Base-by-base conservation (phyloP, 2,329 filamentous ascomycete genomes). In the Coleophoma eucalyptorum region DNA sequence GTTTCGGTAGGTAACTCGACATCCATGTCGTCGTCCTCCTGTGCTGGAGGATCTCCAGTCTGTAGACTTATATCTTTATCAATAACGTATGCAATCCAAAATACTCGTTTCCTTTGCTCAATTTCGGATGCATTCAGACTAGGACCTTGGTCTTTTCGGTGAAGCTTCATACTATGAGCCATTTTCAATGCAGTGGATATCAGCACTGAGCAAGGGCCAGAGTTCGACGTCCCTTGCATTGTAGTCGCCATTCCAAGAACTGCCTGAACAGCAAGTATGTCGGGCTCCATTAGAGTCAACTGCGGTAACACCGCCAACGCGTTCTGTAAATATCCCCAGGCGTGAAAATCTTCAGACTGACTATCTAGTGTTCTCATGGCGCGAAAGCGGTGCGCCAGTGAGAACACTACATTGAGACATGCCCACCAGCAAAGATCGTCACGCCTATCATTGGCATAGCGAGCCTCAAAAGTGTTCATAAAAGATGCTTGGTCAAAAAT, bases 11-110 rank as follows among this genome's bases (percentile, higher is more conserved):
- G 55, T 37, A 56, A 35, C 16, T 55, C 51, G 31, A 55, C 50
- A 51, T 58, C 55, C 42, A 61, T 51, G 53, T 84, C 81, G 60
- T 84, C 78, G 58, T 84, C 81, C 52, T 84, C 79, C 59, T 84
- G 81, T 1, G 78, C 79, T 2, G 80, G 78, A 5, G 81, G 81
- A 4, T 81, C 72, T 2, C 80, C 80, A 1, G 79, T 80, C 7
- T 80, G 75, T 37, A 84, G 71, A 55, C 79, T 82, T n/a, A 84
- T 65, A 56, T 84, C 80, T 66, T 84, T 84, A 66, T 84, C 81
- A 26, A 84, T 67, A 74, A 83, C 81, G 64, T 84, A 84, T 3
- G 76, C 81, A 53, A 84, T 83, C 81, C 81, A 84, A 58, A 84
- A 84, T 19, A 84, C 81, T 45, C 81, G 71, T 66, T 82, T 83